Conservation (phyloP, 495 filamentous ascomycete genomes). For the Hypoxylon lienhwacheense region DNA sequence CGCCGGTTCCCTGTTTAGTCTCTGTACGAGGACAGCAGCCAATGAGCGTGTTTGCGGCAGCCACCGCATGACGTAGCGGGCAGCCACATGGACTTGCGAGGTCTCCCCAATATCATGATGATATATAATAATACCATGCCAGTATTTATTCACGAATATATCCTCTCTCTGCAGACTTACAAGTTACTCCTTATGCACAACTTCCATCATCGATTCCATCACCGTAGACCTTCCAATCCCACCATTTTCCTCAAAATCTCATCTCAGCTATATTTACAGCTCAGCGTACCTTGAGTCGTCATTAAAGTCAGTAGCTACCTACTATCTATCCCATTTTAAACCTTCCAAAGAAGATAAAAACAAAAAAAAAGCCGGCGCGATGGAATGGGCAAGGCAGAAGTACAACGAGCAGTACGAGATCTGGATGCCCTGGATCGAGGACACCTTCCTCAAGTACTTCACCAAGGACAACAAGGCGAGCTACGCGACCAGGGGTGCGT, state of each 20-base stretch:
- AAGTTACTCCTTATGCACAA: no score
- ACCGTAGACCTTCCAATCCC: no score
- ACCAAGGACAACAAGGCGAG: constrained; percentile 73
- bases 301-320: no score
- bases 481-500: constrained; percentile 61
- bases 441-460: constrained; percentile 68
- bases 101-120: neutral
- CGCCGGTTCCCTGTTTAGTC: constrained; percentile 26
- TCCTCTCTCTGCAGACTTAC: neutral
- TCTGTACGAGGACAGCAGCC: neutral
- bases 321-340: no score
- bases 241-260: neutral
- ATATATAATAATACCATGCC: no score
- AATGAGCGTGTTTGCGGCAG: constrained; percentile 7
- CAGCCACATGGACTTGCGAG: constrained; percentile 6
- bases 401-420: constrained; percentile 69
- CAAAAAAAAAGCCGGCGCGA: constrained; percentile 9
- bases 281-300: no score
- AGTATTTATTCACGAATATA: neutral
- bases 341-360: neutral
- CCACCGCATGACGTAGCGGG: constrained; percentile 25
- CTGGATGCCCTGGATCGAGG: constrained; percentile 77
- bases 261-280: no score
- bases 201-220: no score
- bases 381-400: constrained; percentile 59